Conservation (phyloP, 2,329 filamentous ascomycete species). For the Beauveria brongniartii region DNA sequence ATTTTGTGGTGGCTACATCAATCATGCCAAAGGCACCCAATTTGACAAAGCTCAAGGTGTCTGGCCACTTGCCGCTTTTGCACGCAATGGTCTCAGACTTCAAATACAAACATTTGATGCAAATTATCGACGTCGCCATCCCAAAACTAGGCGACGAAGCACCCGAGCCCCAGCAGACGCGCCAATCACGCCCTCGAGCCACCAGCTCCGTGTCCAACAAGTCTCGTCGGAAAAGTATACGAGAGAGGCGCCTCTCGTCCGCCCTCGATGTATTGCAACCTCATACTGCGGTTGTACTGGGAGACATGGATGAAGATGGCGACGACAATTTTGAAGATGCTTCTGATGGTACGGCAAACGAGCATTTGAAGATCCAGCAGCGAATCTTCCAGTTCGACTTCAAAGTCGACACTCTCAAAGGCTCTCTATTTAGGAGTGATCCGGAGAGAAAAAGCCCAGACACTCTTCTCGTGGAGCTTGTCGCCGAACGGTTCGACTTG, state of each 20-base stretch:
- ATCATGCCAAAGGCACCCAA: conserved; percentile 96
- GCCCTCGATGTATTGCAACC: conserved; percentile 67
- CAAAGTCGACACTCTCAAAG: conserved; percentile 86
- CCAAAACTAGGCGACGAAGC: conserved; percentile 60
- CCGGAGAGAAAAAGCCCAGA: conserved; percentile 69
- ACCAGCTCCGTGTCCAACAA: conserved; percentile 38
- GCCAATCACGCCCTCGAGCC: conserved; percentile 33
- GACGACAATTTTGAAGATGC: conserved; percentile 64
- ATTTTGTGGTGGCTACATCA: conserved; percentile 91
- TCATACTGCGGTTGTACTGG: conserved; percentile 69
- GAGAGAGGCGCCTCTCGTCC: conserved; percentile 54
- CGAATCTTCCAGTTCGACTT: conserved; percentile 96
- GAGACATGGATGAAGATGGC: conserved; percentile 62
- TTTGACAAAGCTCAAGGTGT: conserved; percentile 83
- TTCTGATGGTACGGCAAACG: conserved; percentile 44
- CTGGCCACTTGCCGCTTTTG: conserved; percentile 83
- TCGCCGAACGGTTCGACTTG: conserved; percentile 81
- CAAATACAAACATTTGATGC: conserved; percentile 98
- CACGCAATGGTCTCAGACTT: conserved; percentile 88
- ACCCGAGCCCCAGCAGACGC: conserved; percentile 17
- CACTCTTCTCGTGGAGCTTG: conserved; percentile 76
- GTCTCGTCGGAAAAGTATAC: conserved; percentile 34
- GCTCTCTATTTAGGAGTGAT: conserved; percentile 83
- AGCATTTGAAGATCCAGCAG: conserved; percentile 69
- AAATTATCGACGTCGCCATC: conserved; percentile 87